Conservation (phyloP, 345 rosid genomes). For the Carallia brachiata region DNA sequence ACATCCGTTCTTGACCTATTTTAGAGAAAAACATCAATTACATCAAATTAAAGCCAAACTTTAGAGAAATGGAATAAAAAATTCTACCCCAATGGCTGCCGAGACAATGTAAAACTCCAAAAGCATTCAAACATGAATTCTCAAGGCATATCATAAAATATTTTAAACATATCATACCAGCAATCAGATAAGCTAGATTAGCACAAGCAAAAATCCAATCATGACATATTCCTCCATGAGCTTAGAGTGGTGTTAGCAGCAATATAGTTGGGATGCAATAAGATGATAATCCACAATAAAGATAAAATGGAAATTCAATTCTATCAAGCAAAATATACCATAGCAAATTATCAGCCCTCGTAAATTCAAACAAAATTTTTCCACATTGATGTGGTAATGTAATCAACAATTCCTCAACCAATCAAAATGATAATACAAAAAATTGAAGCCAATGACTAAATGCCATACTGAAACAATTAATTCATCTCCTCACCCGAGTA, state of each 20-base stretch:
- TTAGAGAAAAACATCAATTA: background rate
- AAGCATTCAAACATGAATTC: background rate
- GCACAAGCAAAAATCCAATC: background rate
- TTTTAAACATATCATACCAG: background rate
- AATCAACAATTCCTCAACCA: no score
- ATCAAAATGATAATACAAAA: no score
- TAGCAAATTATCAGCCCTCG: background rate
- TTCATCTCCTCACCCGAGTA: no score
- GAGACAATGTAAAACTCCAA: background rate
- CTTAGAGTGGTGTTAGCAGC: no score
- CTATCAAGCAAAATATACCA: background rate
- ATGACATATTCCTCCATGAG: no score
- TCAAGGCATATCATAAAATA: background rate
- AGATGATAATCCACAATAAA: background rate
- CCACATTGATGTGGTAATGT: no score
- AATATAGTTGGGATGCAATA: background rate
- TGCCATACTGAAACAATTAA: no score
- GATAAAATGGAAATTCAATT: background rate
- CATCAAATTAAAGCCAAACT: conserved; percentile 7
- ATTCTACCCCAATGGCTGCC: no score
- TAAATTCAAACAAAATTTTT: no score
- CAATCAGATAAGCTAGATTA: background rate
- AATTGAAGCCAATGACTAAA: no score
- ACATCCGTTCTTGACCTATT: conserved; percentile 46
- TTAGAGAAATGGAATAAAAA: background rate